Percentiles rank a stretch among this genome's conserved stretches.
phyloP scores from a whole-genome alignment of 2,329 filamentous ascomycete genomes.

The Colletotrichum melonis region DNA sequence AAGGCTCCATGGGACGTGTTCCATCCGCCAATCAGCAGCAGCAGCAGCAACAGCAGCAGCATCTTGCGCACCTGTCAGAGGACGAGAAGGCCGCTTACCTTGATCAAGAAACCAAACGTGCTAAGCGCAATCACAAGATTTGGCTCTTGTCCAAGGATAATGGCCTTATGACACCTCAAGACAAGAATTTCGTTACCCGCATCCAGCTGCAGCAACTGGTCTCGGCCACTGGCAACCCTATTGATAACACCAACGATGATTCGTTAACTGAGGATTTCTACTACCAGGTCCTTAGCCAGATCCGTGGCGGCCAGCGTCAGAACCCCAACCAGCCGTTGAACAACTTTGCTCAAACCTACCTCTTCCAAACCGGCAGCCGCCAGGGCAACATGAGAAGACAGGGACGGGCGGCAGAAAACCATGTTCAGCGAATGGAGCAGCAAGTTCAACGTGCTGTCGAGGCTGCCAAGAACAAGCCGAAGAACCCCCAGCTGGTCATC shows the following conservation, averaged over 20 bases:
- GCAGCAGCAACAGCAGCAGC: conserved; percentile 77
- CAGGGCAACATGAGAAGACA: conserved; percentile 80
- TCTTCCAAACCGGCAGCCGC: conserved; percentile 92
- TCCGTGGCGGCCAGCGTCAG: conserved; percentile 88
- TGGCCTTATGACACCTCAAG: conserved; percentile 97
- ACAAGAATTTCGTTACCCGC: conserved; percentile 99
- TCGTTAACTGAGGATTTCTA: conserved; percentile 95
- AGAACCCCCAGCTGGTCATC: conserved; percentile 96
- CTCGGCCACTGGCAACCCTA: conserved; percentile 87
- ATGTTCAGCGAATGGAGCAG: conserved; percentile 99
- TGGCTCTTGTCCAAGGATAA: conserved; percentile 93
- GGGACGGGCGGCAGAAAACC: conserved; percentile 89
- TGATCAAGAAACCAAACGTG: conserved; percentile 91
- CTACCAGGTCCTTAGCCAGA: conserved; percentile 96
- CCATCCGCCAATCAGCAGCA: conserved; percentile 77
- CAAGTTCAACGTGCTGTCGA: conserved; percentile 98
- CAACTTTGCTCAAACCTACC: conserved; percentile 97
- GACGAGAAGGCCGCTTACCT: conserved; percentile 87
- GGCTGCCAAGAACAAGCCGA: conserved; percentile 95
- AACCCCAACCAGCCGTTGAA: conserved; percentile 93
- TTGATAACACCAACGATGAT: conserved; percentile 82
- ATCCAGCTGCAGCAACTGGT: conserved; percentile 98
- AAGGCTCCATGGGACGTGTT: conserved; percentile 70
- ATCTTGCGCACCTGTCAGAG: conserved; percentile 78
- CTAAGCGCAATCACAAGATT: conserved; percentile 98